Evolutionary conservation across 768 basidiomycete species (phyloP).

Genomic region (Suillus brevipes): DNA sequence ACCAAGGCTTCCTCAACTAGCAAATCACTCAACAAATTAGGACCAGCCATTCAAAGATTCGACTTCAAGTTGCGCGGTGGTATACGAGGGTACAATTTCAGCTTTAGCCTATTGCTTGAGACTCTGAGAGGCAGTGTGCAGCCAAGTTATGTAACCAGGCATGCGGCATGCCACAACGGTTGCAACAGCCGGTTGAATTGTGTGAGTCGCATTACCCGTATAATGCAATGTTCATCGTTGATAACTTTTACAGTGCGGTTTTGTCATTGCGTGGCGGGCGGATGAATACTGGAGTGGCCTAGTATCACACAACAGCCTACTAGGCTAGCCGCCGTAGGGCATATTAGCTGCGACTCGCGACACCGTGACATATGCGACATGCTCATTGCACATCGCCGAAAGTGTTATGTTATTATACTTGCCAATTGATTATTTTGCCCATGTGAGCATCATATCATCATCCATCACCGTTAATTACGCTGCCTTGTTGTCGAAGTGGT

Average conservation of each 20-base stretch:
- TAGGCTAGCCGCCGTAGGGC: not conserved
- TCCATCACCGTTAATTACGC: not conserved
- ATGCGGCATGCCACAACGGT: not conserved
- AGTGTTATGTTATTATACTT: not conserved
- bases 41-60: not conserved
- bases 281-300: not conserved
- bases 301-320: not conserved
- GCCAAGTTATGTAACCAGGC: not conserved
- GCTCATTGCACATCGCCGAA: not conserved
- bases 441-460: not conserved
- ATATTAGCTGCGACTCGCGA: not conserved
- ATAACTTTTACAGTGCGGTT: not conserved
- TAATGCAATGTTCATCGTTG: not conserved
- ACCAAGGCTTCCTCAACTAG: slow-evolving; percentile 26
- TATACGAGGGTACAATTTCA: not conserved
- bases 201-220: not conserved
- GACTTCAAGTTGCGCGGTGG: not conserved
- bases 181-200: not conserved
- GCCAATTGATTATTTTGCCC: not conserved
- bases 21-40: slow-evolving; percentile 17
- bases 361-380: not conserved
- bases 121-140: not conserved
- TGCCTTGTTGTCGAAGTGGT: not conserved
- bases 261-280: not conserved
- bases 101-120: not conserved